phyloP scores from a whole-genome alignment of 371 early-diverging fungal genomes.

The Circinella umbellata region DNA sequence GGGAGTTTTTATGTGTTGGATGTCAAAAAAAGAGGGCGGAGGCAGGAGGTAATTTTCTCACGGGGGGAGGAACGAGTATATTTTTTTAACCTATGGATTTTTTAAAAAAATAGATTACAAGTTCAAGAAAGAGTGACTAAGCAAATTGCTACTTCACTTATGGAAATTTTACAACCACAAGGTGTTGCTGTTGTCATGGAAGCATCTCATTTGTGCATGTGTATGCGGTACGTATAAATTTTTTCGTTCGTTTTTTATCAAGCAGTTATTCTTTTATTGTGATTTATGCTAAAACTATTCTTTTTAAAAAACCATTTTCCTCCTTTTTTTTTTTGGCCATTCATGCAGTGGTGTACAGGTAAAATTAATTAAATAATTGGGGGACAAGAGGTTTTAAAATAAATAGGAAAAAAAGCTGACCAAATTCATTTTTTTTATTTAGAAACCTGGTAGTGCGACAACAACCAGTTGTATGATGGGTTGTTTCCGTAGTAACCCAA shows the following conservation, averaged over 20 bases:
- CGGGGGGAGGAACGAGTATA: neutral
- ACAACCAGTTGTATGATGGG: conserved; percentile 97
- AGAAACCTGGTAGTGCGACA: conserved; percentile 94
- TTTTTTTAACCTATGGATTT: neutral
- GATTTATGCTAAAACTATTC: too few relatives aligned
- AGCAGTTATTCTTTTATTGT: too few relatives aligned
- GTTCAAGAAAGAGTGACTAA: conserved; percentile 98
- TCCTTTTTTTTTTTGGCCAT: too few relatives aligned
- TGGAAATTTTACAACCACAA: conserved; percentile 91
- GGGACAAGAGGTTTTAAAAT: too few relatives aligned
- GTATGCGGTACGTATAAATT: conserved; percentile 40
- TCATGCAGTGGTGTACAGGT: conserved; percentile 50
- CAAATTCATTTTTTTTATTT: conserved; percentile 31
- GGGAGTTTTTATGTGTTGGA: neutral
- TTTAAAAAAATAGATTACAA: conserved; percentile 71
- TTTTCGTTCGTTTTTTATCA: neutral
- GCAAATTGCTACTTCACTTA: conserved; percentile 91
- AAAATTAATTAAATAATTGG: conserved; percentile 9
- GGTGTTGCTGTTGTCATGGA: conserved; percentile 99
- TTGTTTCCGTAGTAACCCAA: conserved; percentile 87
- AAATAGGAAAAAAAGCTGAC: too few relatives aligned
- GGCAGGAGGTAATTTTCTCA: neutral
- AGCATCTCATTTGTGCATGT: conserved; percentile 73
- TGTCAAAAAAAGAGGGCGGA: neutral
- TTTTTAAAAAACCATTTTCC: too few relatives aligned